Conservation (phyloP, 495 filamentous ascomycete genomes). For the Letharia columbiana region DNA sequence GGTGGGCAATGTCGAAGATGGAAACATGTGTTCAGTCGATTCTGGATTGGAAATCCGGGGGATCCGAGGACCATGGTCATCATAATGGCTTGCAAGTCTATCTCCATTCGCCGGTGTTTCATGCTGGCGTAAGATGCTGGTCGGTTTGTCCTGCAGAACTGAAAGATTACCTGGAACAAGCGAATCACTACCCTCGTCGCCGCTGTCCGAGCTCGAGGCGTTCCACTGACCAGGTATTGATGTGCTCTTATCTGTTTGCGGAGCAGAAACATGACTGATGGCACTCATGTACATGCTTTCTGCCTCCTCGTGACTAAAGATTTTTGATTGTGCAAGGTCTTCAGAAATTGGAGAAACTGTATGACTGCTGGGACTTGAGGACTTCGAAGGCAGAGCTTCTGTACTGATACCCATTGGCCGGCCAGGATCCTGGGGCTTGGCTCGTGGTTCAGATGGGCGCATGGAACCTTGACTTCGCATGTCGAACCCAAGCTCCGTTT, state of each 20-base stretch:
- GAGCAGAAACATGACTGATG: conserved; percentile 40
- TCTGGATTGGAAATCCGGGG: background rate
- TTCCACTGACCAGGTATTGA: conserved; percentile 14
- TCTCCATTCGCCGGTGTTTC: background rate
- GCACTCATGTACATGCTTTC: conserved; percentile 95
- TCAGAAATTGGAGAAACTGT: conserved; percentile 27
- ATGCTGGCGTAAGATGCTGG: background rate
- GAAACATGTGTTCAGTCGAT: background rate
- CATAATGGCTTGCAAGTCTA: background rate
- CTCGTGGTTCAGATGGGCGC: conserved; percentile 17
- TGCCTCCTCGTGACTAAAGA: conserved; percentile 86
- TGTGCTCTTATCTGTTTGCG: conserved; percentile 29
- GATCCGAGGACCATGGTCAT: background rate
- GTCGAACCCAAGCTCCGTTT: background rate
- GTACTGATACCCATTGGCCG: background rate
- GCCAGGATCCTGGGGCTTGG: conserved; percentile 8
- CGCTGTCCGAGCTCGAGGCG: conserved; percentile 10
- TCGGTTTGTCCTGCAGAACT: background rate
- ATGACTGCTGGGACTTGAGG: conserved; percentile 3
- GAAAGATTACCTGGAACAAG: background rate
- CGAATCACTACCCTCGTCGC: background rate
- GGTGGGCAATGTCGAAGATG: background rate
- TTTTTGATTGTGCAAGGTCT: conserved; percentile 60
- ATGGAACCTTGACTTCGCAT: background rate
- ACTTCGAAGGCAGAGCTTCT: conserved; percentile 9